Evolutionary conservation across 257 asterid species (phyloP), one percentile per base, ranked within the genome.

Genomic region (Handroanthus guayacan): DNA sequence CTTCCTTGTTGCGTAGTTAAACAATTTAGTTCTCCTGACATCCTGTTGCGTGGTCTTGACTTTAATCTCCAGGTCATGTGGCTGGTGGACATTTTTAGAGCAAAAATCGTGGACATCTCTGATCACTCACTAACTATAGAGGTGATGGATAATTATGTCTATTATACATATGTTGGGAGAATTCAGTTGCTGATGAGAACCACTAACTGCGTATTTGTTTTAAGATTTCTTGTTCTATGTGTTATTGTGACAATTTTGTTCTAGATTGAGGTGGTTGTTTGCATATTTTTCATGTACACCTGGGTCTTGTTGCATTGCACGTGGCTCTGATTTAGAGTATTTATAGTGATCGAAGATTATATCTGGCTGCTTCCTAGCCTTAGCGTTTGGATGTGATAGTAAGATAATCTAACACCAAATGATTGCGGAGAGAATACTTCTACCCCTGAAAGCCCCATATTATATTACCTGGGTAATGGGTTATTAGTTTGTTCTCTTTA

Each of bases 51-150:
- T 25, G 31, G 31, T 25, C 31, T 50, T 82, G 77, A 25, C 41
- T 71, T 65, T 67, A 14, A 57, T 64, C 79, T 67, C 77, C 89
- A 95, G 99, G 94, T 95, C 80, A 89, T 88, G 97, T 88, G 99
- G 99, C 84, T 95, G 67, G 99, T 88, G 83, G 97, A 95, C 86
- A 81, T 91, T 77, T 95, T 95, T 76, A 88, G 99, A 88, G 98
- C 94, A 61, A 95, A 87, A 85, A 89, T 95, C 79, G 99, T 95
- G 71, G 99, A 95, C 86, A 92, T 95, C 70, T 89, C 99, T 66
- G 98, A 95, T 77, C 84, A 86, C 65, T 86, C 98, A 17, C 88
- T 95, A 17, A 92, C 98, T n/a, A 91, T 95, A 52, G 99, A 95
- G 98, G 99, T 95, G 79, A 78, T 75, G 78, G 10, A 34, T 66